Percentiles rank a stretch among this genome's conserved stretches.
Evolutionary conservation across 192 early-diverging fungal genomes (phyloP).

Genomic region (Neocallimastix lanati): DNA sequence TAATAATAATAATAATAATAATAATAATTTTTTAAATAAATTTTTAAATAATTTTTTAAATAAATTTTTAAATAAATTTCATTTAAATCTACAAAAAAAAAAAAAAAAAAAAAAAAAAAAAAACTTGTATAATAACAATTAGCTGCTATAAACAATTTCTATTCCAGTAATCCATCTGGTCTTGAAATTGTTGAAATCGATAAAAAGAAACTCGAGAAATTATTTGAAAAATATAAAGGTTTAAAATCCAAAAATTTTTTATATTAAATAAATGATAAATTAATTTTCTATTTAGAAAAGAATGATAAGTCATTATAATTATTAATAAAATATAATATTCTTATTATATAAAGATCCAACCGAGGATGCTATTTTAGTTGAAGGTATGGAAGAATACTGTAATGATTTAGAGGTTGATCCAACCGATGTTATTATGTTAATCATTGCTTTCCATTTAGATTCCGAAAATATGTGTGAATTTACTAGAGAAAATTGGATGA

Average conservation of each 20-base stretch:
- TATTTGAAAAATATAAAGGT: not conserved
- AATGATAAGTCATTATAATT: no score
- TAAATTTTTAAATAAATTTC: no score
- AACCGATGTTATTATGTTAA: slow-evolving; percentile 47
- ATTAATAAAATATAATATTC: no score
- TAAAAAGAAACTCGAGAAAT: not conserved
- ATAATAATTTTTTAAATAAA: no score
- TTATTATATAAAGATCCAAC: slow-evolving; percentile 45
- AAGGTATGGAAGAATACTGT: slow-evolving; percentile 52
- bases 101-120: no score
- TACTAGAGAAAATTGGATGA: slow-evolving; percentile 40
- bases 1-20: no score
- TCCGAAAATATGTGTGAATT: slow-evolving; percentile 60
- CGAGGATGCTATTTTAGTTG: slow-evolving; percentile 42
- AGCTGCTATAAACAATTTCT: not conserved
- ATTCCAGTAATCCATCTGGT: not conserved
- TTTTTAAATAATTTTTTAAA: no score
- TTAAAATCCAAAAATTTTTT: no score
- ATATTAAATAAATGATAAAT: no score
- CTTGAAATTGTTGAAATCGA: not conserved
- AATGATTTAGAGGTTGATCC: slow-evolving; percentile 54
- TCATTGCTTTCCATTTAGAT: slow-evolving; percentile 48
- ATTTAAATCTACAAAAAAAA: no score
- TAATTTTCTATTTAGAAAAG: no score
- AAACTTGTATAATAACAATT: no score